Base-by-base conservation (phyloP, 495 filamentous ascomycete genomes). In the Trichoderma asperelloides region DNA sequence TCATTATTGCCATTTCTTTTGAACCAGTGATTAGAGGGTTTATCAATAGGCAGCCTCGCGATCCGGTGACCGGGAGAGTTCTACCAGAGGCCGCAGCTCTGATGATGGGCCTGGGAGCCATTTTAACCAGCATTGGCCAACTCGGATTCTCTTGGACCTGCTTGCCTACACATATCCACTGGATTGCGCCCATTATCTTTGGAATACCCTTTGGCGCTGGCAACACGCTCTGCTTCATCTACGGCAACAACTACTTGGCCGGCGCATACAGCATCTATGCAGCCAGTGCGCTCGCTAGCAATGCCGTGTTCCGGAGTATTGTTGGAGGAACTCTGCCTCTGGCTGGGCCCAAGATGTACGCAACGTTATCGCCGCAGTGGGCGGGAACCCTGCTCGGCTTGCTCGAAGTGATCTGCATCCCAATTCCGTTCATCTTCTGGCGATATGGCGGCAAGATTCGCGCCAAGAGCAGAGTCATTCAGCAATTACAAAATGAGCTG, bases 81-180 rank as follows among this genome's bases (percentile, higher is more conserved):
- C 80, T 82, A 0, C 92, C 91, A 1, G 92, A 96, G 71, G 88
- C 90, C 33, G 89, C 88, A 68, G 88, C 91, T 37, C 81, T 82
- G 23, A 81, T 92, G 37, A 86, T 94, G 69, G 88, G 84, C 68
- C 81, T 94, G 57, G 90, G 88, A 16, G 81, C 89, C 0, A 71
- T 92, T 4, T 75, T 90, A 0, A 85, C 87, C 0, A 88, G 92
- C 0, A 77, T 89, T 41, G 91, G 90, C 63, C 87, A 93, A 74
- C 79, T 96, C 6, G 85, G 84, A 76, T 96, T 96, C 71, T 84
- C 87, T 30, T 93, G 90, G 91, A 96, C 92, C 0, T 91, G 88
- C 65, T 81, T 86, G 0, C 89, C 90, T 0, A 79, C 80, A 0
- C 81, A 85, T 3, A 91, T 93, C 40, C 91, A 89, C 73, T 91